Base-by-base conservation (phyloP, 2,329 filamentous ascomycete genomes). In the Scolecobasidium constrictum region DNA sequence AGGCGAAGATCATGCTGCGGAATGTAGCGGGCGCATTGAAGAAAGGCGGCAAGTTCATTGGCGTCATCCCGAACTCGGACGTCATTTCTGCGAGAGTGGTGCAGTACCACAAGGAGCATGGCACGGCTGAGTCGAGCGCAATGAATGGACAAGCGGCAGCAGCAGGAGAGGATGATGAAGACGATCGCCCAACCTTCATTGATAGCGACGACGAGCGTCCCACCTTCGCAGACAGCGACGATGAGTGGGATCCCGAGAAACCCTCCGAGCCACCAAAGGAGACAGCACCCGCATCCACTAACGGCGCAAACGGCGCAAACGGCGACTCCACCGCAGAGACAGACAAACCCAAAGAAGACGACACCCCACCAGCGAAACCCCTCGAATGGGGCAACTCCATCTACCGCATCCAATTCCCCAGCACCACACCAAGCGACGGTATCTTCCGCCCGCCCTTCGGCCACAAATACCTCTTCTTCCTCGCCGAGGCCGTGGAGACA, bases 381-480 rank as follows among this genome's bases (percentile, higher is more conserved):
- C 57, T 84, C 4, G 78, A 86, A 58, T 98, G 88, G 84, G 90
- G 92, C 45, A 98, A 98, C 59, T 78, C 77, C 48, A 86, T 96
- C 58, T 98, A 96, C 63, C 78, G 79, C 16, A 87, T 98, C 41
- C 79, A 83, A 38, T 96, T 98, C 56, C 85, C 86, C 0, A 87
- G 86, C 0, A 86, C 88, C 4, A 71, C 78, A 17, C 86, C 88
- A 4, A 72, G 78, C 16, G 86, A 95, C 58, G 92, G 92, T 42
- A 73, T 92, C 22, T 98, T 98, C 66, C 80, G 92, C 4, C 92
- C 92, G 4, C 86, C 92, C 0, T 96, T 87, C 58, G 92, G 90
- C 39, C 96, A 92, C 88, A 94, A 92, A 62, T 98, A 98, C 66
- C 94, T 79, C 57, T 98, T 94, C 68, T 94, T 87, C 61, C 78